Evolutionary conservation across 768 basidiomycete species (phyloP).

Genomic region (Paxillus rubicundulus): DNA sequence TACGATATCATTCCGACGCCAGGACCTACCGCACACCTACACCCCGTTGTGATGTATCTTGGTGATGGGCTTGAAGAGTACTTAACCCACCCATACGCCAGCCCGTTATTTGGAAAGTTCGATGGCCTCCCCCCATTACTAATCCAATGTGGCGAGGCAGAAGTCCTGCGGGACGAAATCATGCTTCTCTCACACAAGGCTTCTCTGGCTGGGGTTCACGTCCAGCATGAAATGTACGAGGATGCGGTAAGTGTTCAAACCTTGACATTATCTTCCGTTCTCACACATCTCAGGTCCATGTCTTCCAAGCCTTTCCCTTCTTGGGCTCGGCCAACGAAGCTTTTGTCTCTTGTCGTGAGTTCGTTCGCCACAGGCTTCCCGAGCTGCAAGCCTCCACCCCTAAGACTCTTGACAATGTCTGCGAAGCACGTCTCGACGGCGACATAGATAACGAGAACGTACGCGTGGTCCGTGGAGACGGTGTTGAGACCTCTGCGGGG

Average conservation of each 20-base stretch:
- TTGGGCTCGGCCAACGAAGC: slow-evolving; percentile 62
- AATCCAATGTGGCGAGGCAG: slow-evolving; percentile 90
- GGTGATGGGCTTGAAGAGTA: slow-evolving; percentile 78
- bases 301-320: slow-evolving; percentile 89
- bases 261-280: not conserved
- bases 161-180: slow-evolving; percentile 93
- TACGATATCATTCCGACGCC: slow-evolving; percentile 82
- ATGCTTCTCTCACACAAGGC: slow-evolving; percentile 93
- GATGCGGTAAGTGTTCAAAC: slow-evolving; percentile 64
- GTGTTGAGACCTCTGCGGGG: slow-evolving; percentile 49
- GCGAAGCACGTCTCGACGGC: slow-evolving; percentile 59
- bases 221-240: slow-evolving; percentile 85
- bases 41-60: slow-evolving; percentile 92
- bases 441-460: slow-evolving; percentile 70
- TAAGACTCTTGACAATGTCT: slow-evolving; percentile 49
- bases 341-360: slow-evolving; percentile 67
- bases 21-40: slow-evolving; percentile 74
- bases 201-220: slow-evolving; percentile 76
- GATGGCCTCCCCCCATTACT: slow-evolving; percentile 83
- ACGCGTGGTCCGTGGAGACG: slow-evolving; percentile 73
- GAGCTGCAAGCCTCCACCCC: slow-evolving; percentile 48
- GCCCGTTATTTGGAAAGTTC: slow-evolving; percentile 91
- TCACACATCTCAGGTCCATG: slow-evolving; percentile 60
- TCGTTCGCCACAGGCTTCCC: slow-evolving; percentile 61
- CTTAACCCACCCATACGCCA: slow-evolving; percentile 94